Evolutionary conservation across 805 yeast species (phyloP).

Genomic region (Lipomyces spencermartinsiae): DNA sequence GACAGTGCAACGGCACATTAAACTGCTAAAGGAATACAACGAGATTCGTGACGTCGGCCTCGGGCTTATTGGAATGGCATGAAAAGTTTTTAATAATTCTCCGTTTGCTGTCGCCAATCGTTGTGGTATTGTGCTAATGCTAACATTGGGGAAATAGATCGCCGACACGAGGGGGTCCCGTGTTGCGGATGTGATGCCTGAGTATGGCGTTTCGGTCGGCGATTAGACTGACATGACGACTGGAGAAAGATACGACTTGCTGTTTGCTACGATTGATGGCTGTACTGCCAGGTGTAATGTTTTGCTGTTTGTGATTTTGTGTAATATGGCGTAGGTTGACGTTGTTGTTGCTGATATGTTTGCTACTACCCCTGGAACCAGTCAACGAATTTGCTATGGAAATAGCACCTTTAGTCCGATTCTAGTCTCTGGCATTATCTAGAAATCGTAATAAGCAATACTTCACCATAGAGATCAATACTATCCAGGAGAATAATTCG

Average conservation of each 20-base stretch:
- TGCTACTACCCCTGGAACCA: no score
- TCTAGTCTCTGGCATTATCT: not conserved
- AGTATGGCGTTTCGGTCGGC: constrained; percentile 26
- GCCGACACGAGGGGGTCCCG: constrained; percentile 32
- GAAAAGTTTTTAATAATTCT: not conserved
- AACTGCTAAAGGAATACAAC: constrained; percentile 61
- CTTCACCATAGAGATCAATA: not conserved
- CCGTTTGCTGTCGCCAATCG: not conserved
- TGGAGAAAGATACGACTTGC: not conserved
- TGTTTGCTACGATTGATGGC: constrained; percentile 6
- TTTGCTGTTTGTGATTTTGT: not conserved
- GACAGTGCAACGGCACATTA: constrained; percentile 59
- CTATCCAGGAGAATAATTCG: no score
- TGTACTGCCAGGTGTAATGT: no score
- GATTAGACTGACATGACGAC: constrained; percentile 9
- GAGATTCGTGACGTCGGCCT: constrained; percentile 69
- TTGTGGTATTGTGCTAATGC: not conserved
- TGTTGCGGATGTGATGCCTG: constrained; percentile 30
- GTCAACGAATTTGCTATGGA: no score
- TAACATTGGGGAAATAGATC: constrained; percentile 16
- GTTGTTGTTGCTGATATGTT: not conserved
- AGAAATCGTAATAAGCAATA: not conserved
- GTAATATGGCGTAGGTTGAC: not conserved
- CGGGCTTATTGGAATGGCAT: constrained; percentile 60
- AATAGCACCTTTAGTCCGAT: no score